Conservation (phyloP, 495 filamentous ascomycete species). For the Thermothielavioides terrestris region DNA sequence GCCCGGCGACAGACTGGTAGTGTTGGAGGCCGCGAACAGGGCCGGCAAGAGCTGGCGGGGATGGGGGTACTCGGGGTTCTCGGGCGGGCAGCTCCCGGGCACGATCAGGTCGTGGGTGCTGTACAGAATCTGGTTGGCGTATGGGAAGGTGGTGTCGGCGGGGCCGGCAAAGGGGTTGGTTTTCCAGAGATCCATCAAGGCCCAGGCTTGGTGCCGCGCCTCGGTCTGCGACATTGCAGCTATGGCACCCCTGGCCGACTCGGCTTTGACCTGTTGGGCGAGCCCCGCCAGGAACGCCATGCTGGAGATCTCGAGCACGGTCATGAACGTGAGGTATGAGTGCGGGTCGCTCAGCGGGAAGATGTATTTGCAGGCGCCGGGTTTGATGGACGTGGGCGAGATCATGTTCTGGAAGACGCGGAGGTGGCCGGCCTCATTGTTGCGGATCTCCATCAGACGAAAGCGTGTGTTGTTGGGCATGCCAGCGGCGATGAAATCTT, state of each 20-base stretch:
- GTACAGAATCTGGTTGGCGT: slow-evolving; percentile 47
- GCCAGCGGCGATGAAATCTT: slow-evolving; percentile 34
- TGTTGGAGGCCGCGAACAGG: slow-evolving; percentile 29
- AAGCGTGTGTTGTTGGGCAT: slow-evolving; percentile 39
- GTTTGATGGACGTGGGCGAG: slow-evolving; percentile 43
- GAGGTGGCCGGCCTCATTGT: slow-evolving; percentile 50
- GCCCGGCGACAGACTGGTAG: slow-evolving; percentile 35
- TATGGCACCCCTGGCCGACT: slow-evolving; percentile 35
- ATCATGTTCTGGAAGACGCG: slow-evolving; percentile 49
- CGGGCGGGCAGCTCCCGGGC: slow-evolving; percentile 38
- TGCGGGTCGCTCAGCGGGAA: slow-evolving; percentile 34
- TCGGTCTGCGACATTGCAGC: slow-evolving; percentile 42
- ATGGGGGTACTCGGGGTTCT: slow-evolving; percentile 42
- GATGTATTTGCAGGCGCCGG: slow-evolving; percentile 41
- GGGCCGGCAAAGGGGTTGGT: slow-evolving; percentile 42
- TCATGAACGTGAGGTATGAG: slow-evolving; percentile 38
- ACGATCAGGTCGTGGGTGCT: slow-evolving; percentile 42
- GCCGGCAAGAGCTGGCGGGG: slow-evolving; percentile 38
- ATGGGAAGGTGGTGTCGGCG: slow-evolving; percentile 44
- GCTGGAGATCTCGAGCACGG: slow-evolving; percentile 44
- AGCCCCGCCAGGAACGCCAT: slow-evolving; percentile 49
- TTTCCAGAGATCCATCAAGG: slow-evolving; percentile 44
- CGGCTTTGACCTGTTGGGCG: slow-evolving; percentile 32
- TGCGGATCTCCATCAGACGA: slow-evolving; percentile 46
- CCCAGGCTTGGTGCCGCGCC: slow-evolving; percentile 43